A percentile compares a stretch with the other conserved stretches of the same genome.
Evolutionary conservation across 208 protist species (phyloP).

Genomic region (Blastocrithidia nonstop): DNA sequence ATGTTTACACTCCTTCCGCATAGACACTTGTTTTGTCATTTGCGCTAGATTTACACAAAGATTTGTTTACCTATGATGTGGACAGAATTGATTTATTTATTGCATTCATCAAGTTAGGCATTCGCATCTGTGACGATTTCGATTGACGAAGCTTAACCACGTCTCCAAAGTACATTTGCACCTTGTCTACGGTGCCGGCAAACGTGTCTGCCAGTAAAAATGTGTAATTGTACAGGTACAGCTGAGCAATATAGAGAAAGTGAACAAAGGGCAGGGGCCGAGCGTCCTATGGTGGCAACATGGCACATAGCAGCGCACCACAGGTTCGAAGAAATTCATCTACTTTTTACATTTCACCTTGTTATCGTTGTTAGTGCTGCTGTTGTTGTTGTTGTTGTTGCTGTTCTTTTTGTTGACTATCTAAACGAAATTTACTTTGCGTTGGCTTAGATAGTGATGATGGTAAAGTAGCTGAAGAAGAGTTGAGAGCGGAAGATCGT

Average conservation of each 20-base stretch:
- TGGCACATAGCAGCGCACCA: constrained; percentile 12
- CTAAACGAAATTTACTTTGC: too few species aligned
- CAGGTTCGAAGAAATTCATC: constrained; percentile 6
- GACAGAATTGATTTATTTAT: too few species aligned
- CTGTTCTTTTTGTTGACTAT: constrained; percentile 1
- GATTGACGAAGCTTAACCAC: constrained; percentile 16
- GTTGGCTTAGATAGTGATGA: too few species aligned
- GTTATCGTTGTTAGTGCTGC: neutral
- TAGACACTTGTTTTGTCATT: neutral
- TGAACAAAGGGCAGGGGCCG: constrained; percentile 16
- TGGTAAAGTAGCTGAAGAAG: too few species aligned
- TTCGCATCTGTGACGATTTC: too few species aligned
- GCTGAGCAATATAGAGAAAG: constrained; percentile 15
- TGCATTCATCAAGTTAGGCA: too few species aligned
- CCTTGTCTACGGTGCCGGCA: neutral
- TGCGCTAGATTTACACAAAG: neutral
- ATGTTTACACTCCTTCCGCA: neutral
- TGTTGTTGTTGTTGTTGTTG: too few species aligned
- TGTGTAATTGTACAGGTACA: constrained; percentile 13
- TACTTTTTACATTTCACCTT: neutral
- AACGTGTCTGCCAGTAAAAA: constrained; percentile 2
- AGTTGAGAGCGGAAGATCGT: too few species aligned
- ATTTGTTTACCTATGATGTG: too few species aligned
- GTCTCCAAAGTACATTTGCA: constrained; percentile 9
- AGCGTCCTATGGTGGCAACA: constrained; percentile 27